Evolutionary conservation across 2,329 filamentous ascomycete genomes (phyloP).

Genomic region (Monosporascus ibericus): DNA sequence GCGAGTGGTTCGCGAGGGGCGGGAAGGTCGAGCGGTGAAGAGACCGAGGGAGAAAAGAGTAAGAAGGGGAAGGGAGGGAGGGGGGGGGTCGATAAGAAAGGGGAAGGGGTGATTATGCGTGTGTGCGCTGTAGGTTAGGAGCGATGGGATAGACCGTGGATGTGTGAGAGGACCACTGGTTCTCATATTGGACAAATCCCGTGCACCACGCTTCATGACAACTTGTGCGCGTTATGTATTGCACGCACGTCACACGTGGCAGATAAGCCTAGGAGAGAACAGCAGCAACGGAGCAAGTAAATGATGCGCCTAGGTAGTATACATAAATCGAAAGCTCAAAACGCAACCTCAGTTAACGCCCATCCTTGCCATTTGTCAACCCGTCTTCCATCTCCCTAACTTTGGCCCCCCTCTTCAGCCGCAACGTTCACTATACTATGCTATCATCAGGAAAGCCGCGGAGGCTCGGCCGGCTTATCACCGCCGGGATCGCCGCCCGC

Average conservation of each 20-base stretch:
- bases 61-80: background rate
- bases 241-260: too few relatives aligned
- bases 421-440: background rate
- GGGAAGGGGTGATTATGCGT: background rate
- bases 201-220: too few relatives aligned
- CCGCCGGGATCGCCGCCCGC: slow-evolving; percentile 8
- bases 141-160: too few relatives aligned
- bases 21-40: slow-evolving; percentile 52
- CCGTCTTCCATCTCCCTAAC: background rate
- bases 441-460: slow-evolving; percentile 10
- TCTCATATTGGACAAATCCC: too few relatives aligned
- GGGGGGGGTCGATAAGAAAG: background rate
- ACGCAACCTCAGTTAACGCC: too few relatives aligned
- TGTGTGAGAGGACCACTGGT: too few relatives aligned
- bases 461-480: slow-evolving; percentile 5
- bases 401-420: background rate
- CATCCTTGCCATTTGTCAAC: too few relatives aligned
- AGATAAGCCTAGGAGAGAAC: too few relatives aligned
- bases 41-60: background rate
- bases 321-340: slow-evolving; percentile 4
- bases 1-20: slow-evolving; percentile 74
- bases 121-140: too few relatives aligned
- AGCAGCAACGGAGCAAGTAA: background rate
- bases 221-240: too few relatives aligned
- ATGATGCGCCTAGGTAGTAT: slow-evolving; percentile 8